phyloP scores from a whole-genome alignment of 306 rosid genomes.

The Sindora glabra region DNA sequence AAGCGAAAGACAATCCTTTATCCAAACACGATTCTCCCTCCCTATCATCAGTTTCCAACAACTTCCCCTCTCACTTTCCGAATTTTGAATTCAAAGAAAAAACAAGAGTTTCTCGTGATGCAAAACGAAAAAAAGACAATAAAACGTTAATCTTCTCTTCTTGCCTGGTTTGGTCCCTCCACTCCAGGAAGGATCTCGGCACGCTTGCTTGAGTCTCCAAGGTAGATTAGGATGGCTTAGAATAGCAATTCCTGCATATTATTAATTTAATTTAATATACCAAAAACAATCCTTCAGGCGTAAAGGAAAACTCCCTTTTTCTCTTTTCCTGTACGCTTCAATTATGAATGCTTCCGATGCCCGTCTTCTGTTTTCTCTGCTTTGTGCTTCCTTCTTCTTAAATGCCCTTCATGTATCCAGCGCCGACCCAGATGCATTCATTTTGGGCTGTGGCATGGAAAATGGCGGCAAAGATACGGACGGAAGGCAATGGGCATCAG shows the following conservation, averaged over 20 bases:
- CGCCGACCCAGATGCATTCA: conserved; percentile 11
- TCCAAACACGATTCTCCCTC: conserved; percentile 28
- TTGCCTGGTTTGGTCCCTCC: conserved; percentile 39
- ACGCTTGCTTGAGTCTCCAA: no score
- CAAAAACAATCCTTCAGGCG: conserved; percentile 8
- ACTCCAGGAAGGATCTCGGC: conserved; percentile 30
- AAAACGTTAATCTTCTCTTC: not conserved
- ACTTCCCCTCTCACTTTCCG: conserved; percentile 19
- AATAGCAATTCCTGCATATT: not conserved
- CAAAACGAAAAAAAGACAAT: not conserved
- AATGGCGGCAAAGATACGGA: conserved; percentile 23
- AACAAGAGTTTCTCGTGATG: no score
- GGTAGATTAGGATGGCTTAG: not conserved
- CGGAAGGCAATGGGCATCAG: conserved; percentile 40
- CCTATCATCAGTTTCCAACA: conserved; percentile 17
- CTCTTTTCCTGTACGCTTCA: conserved; percentile 41
- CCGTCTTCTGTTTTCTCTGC: conserved; percentile 6
- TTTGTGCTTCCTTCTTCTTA: conserved; percentile 1
- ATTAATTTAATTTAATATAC: no score
- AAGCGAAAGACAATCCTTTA: conserved; percentile 18
- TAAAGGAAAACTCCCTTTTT: conserved; percentile 38
- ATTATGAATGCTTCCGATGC: conserved; percentile 5
- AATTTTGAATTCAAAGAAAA: no score
- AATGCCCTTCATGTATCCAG: conserved; percentile 16
- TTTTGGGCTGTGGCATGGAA: conserved; percentile 32